Conservation (phyloP, 73 alveolate genomes). For the Effrenium voratum region DNA sequence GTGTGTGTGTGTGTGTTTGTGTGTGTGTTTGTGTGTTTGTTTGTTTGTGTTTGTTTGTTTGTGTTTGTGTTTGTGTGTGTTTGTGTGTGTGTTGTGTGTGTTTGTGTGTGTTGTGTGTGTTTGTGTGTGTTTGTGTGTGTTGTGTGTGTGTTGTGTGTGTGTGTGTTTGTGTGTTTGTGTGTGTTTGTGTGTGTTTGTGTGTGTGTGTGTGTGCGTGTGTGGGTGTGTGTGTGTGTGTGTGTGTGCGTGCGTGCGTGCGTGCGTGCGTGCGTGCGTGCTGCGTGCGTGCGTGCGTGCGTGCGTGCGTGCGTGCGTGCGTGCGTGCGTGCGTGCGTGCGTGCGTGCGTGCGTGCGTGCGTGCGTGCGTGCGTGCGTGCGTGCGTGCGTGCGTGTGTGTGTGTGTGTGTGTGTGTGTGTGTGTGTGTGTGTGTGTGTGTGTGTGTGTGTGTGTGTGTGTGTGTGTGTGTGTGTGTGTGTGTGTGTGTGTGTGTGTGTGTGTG, state of each 20-base stretch:
- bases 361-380: constrained; percentile 22
- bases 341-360: constrained; percentile 10
- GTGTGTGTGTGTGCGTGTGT: too few relatives aligned
- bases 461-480: background rate
- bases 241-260: background rate
- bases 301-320: constrained; percentile 30
- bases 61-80: too few relatives aligned
- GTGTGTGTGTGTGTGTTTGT: too few relatives aligned
- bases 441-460: constrained; percentile 8
- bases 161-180: too few relatives aligned
- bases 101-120: too few relatives aligned
- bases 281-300: constrained; percentile 1
- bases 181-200: too few relatives aligned
- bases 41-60: too few relatives aligned
- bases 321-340: constrained; percentile 16
- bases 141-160: too few relatives aligned
- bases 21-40: too few relatives aligned
- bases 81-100: too few relatives aligned
- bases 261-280: background rate
- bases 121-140: too few relatives aligned
- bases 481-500: too few relatives aligned
- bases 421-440: constrained; percentile 17
- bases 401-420: constrained; percentile 12
- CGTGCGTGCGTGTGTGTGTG: constrained; percentile 9
- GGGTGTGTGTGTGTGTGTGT: background rate